phyloP scores from a whole-genome alignment of 163 green algal genomes.

The Volvox carteri region DNA sequence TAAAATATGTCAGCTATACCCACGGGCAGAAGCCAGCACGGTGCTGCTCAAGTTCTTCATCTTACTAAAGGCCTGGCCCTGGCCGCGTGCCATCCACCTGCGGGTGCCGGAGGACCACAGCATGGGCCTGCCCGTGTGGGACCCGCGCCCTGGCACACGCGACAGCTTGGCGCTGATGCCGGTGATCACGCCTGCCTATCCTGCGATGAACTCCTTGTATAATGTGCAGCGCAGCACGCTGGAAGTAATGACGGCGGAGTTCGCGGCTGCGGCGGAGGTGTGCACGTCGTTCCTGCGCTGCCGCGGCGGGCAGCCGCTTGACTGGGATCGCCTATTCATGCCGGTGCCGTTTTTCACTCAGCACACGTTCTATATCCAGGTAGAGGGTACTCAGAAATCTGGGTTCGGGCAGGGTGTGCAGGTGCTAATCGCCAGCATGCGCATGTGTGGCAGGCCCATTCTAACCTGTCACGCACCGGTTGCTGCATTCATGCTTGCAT shows the following conservation, averaged over 20 bases:
- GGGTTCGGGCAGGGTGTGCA: not conserved
- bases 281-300: constrained; percentile 72
- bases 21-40: constrained; percentile 68
- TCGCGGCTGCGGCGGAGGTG: constrained; percentile 72
- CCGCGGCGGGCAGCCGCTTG: constrained; percentile 50
- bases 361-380: constrained; percentile 87
- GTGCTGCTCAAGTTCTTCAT: constrained; percentile 62
- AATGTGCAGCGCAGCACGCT: constrained; percentile 95
- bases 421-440: no score
- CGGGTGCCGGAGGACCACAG: constrained; percentile 83
- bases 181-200: constrained; percentile 99
- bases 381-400: constrained; percentile 34
- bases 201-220: constrained; percentile 96
- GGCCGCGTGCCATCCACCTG: constrained; percentile 94
- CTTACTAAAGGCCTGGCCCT: constrained; percentile 89
- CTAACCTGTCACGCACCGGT: no score
- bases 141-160: constrained; percentile 84
- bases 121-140: constrained; percentile 88
- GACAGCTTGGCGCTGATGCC: constrained; percentile 95
- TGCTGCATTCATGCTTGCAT: no score
- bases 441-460: no score
- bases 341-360: constrained; percentile 88
- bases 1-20: constrained; percentile 94
- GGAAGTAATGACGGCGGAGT: constrained; percentile 85
- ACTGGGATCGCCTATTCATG: constrained; percentile 87